A percentile compares a stretch with the other conserved stretches of the same genome.
These are phyloP conservation scores for Malus asiatica DNA, from an alignment of 306 rosid genomes.

Conservation along the genomic window DNA sequence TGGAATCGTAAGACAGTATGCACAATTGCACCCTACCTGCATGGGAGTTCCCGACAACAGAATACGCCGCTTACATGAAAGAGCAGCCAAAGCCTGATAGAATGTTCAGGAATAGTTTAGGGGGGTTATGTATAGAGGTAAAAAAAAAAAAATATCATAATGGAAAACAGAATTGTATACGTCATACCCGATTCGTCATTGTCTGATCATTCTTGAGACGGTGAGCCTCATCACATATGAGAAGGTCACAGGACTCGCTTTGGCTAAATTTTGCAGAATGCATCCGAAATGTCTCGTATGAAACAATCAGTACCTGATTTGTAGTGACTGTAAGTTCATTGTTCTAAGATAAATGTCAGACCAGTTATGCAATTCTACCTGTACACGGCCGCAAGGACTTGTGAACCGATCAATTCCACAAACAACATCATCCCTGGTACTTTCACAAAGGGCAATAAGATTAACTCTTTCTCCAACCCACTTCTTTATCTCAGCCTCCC, in stretches of 20 bases:
- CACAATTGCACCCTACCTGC: conserved; percentile 51
- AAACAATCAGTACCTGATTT: conserved; percentile 74
- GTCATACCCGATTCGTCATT: conserved; percentile 76
- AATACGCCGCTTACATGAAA: conserved; percentile 72
- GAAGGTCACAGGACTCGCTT: conserved; percentile 74
- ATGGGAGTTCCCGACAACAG: conserved; percentile 96
- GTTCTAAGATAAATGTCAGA: conserved; percentile 6
- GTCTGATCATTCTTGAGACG: conserved; percentile 95
- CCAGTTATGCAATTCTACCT: conserved; percentile 33
- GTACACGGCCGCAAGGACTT: conserved; percentile 47
- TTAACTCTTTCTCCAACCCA: conserved; percentile 83
- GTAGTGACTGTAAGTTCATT: conserved; percentile 4
- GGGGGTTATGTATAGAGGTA: not conserved
- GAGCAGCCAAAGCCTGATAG: conserved; percentile 81
- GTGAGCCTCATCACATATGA: conserved; percentile 98
- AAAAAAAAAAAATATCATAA: not conserved
- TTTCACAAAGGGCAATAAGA: conserved; percentile 83
- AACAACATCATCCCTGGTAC: conserved; percentile 74
- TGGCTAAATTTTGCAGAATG: conserved; percentile 71
- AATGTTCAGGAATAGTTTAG: not conserved
- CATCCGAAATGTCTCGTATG: conserved; percentile 93
- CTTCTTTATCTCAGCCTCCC: conserved; percentile 94
- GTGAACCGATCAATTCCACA: conserved; percentile 70
- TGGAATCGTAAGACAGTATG: conserved; percentile 3
- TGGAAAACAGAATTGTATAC: not conserved